A percentile compares a stretch with the other conserved stretches of the same genome.
Conservation (phyloP, 768 basidiomycete genomes). For the Lentinula raphanica region DNA sequence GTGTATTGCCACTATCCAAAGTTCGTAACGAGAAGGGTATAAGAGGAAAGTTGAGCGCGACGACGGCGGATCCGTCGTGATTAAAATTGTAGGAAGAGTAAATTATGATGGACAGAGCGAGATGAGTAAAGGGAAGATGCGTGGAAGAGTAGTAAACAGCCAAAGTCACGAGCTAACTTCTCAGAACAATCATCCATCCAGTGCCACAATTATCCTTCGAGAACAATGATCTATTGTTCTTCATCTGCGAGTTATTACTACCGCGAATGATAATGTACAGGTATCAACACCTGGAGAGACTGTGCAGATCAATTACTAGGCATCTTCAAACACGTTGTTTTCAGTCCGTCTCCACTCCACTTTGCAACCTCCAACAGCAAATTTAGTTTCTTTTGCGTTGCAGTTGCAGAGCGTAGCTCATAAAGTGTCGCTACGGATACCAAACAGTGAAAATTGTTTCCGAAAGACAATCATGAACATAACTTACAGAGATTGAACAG, state of each 20-base stretch:
- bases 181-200: no score
- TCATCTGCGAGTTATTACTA: no score
- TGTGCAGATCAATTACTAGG: constrained; percentile 48
- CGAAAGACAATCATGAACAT: neutral
- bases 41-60: constrained; percentile 35
- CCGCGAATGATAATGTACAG: neutral
- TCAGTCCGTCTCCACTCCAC: constrained; percentile 83
- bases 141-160: neutral
- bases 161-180: constrained; percentile 2
- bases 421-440: constrained; percentile 64
- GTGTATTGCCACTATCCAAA: constrained; percentile 33
- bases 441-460: neutral
- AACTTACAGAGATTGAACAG: constrained; percentile 80
- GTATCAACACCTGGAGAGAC: neutral
- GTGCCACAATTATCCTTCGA: no score
- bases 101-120: neutral
- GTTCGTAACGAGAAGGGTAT: constrained; percentile 36
- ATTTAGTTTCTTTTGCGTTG: constrained; percentile 71
- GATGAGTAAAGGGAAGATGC: neutral
- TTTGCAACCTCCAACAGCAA: constrained; percentile 73
- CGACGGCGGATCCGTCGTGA: constrained; percentile 40
- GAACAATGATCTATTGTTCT: no score
- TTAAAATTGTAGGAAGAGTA: neutral
- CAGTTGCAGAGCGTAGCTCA: constrained; percentile 69
- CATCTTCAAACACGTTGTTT: constrained; percentile 74